Base-by-base conservation (phyloP, 2,329 filamentous ascomycete species). In the Trematosphaeria pertusa region DNA sequence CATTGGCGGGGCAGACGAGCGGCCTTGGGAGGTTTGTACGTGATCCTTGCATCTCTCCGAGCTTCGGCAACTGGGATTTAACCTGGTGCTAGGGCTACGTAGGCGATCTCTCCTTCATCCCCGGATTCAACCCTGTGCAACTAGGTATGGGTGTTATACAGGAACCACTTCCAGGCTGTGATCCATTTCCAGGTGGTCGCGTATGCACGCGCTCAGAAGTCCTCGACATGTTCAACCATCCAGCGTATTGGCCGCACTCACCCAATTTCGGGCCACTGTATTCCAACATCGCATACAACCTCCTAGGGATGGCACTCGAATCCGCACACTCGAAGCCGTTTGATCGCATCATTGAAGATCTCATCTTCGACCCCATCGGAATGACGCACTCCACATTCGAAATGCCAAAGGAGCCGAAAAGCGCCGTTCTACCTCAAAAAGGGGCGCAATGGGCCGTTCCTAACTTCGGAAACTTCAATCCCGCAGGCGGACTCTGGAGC, bases 401-500 rank as follows among this genome's bases (percentile, higher is more conserved):
- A 1, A 37, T 50, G 2, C 58, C 61, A 1, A 43, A n/a, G 15
- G 37, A 58, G 5, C 20, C 38, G 7, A 50, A 43, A 6, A 35
- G 19, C 4, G 61, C 59, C 0, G 40, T 67, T 1, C 44, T 63
- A 3, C 63, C 62, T 5, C 22, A 43, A 21, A 46, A 42, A 31
- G 57, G 53, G 8, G 45, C 43, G 1, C 12, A 19, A 2, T 67
- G 64, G 62, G 64, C 58, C 33, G 46, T 52, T 0, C 42, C 50
- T 2, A 38, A 58, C 5, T 65, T 65, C 32, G 61, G 36, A 1
- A 67, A 64, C 17, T 56, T 58, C 40, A 58, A 67, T n/a, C 55
- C 61, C 17, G 53, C 53, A 2, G 60, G 62, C 7, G 62, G 64
- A 8, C 44, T 65, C 1, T 67, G 62, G 64, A 59, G 54, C 2